Conservation (phyloP, 257 asterid genomes). For the Nicotiana otophora region DNA sequence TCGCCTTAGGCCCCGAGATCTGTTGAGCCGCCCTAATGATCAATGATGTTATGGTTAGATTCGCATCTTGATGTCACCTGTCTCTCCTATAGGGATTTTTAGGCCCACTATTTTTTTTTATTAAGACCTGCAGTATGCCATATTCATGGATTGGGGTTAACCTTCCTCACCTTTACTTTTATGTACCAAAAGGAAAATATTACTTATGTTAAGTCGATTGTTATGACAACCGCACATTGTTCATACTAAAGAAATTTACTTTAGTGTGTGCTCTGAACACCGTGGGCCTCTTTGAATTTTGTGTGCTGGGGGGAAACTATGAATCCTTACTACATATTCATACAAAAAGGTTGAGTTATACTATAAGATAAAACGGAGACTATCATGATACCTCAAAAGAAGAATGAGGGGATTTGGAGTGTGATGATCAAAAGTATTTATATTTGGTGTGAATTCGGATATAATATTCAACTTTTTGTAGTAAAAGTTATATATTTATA, state of each 20-base stretch:
- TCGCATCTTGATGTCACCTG: not conserved
- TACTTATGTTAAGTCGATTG: not conserved
- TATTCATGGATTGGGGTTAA: not conserved
- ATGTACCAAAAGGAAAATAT: not conserved
- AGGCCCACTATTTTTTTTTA: not conserved
- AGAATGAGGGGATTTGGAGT: not conserved
- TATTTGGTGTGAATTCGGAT: not conserved
- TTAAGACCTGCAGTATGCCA: not conserved
- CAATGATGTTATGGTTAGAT: not conserved
- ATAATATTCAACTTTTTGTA: not conserved
- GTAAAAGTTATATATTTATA: not conserved
- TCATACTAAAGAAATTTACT: not conserved
- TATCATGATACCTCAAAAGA: not conserved
- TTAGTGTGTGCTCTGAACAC: not conserved
- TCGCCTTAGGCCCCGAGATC: too few relatives aligned
- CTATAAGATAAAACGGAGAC: not conserved
- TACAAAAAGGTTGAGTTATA: not conserved
- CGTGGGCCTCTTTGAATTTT: not conserved
- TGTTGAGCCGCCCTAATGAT: too few relatives aligned
- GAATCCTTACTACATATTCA: not conserved
- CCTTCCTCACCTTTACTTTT: not conserved
- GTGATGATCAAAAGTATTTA: not conserved
- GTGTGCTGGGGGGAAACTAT: not conserved
- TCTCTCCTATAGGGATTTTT: not conserved
- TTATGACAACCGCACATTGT: not conserved